Conservation (phyloP, 257 asterid genomes). For the Nicotiana tabacum region DNA sequence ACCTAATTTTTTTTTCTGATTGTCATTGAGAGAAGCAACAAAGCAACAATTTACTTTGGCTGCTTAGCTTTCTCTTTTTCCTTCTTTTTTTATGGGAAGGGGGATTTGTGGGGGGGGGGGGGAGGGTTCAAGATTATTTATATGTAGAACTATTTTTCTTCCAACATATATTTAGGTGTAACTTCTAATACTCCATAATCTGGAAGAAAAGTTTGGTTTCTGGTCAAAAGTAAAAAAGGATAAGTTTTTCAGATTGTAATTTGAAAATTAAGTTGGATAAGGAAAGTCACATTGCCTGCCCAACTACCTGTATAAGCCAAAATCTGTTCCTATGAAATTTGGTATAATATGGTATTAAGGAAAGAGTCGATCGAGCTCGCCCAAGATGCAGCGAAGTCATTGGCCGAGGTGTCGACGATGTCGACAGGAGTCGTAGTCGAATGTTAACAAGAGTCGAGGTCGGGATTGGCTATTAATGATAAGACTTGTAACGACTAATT, state of each 20-base stretch:
- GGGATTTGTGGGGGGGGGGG: no score
- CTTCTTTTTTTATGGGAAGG: not conserved
- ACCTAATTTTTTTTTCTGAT: not conserved
- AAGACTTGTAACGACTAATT: no score
- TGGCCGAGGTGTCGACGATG: no score
- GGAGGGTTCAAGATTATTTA: not conserved
- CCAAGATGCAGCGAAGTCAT: no score
- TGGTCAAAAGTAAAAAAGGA: not conserved
- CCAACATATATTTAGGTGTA: not conserved
- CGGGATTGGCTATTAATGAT: no score
- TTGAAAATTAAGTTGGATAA: not conserved
- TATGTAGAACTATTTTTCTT: no score
- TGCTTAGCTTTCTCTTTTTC: not conserved
- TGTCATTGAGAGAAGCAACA: not conserved
- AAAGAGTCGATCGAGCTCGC: no score
- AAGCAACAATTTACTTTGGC: not conserved
- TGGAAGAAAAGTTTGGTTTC: not conserved
- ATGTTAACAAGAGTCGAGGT: no score
- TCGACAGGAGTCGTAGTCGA: no score
- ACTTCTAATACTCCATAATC: not conserved
- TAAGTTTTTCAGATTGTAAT: not conserved
- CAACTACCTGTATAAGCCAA: not conserved
- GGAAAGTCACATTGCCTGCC: not conserved
- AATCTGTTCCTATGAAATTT: no score
- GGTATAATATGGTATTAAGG: no score